Percentiles rank a stretch among this genome's conserved stretches.
phyloP scores from a whole-genome alignment of 331 rosid species.

The Acacia concinna region DNA sequence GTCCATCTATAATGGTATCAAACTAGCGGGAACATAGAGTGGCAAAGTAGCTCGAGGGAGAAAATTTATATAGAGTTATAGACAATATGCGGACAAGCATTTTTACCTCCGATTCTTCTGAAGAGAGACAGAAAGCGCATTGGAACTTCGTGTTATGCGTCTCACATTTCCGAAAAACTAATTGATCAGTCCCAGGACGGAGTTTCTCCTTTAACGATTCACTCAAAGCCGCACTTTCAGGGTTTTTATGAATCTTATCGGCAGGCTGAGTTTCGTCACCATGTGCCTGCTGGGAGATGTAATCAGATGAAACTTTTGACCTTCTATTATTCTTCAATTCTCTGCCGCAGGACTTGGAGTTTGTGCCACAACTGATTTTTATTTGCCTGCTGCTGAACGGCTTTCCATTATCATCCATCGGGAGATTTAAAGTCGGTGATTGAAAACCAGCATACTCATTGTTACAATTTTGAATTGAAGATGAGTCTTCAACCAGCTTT shows the following conservation, averaged over 20 bases:
- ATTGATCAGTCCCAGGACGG: conserved; percentile 31
- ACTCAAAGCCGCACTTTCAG: conserved; percentile 28
- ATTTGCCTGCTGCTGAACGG: conserved; percentile 10
- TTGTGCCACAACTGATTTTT: conserved; percentile 30
- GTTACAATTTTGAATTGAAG: conserved; percentile 34
- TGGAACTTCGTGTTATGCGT: conserved; percentile 34
- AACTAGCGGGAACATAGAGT: neutral
- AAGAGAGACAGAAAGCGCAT: conserved; percentile 80
- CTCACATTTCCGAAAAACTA: conserved; percentile 53
- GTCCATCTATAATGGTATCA: conserved; percentile 1
- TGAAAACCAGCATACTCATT: conserved; percentile 30
- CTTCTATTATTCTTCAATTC: conserved; percentile 41
- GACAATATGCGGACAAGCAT: neutral
- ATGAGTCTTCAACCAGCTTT: conserved; percentile 34
- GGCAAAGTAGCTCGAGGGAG: neutral
- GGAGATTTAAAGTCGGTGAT: conserved; percentile 32
- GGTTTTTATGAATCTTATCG: conserved; percentile 25
- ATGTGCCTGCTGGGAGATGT: conserved; percentile 14
- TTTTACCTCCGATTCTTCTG: conserved; percentile 83
- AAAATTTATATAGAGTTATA: neutral
- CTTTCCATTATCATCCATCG: conserved; percentile 27
- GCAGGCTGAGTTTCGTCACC: conserved; percentile 29
- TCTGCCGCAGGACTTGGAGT: conserved; percentile 27
- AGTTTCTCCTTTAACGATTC: conserved; percentile 39
- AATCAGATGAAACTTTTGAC: conserved; percentile 36